Conservation (phyloP, 805 yeast genomes). For the Metschnikowia vanudenii region DNA sequence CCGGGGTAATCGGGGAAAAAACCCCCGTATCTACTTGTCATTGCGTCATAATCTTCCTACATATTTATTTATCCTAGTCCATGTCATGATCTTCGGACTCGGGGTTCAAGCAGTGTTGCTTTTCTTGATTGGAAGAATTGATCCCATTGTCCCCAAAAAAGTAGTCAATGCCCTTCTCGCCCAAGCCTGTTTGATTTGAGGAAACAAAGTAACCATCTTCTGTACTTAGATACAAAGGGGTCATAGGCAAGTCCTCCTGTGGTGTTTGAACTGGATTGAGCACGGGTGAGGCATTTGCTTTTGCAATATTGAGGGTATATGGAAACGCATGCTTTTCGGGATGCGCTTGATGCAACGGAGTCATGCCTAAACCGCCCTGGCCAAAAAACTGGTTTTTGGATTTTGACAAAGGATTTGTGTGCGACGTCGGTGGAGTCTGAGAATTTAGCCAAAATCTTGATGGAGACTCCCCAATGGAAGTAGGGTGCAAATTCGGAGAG, state of each 20-base stretch:
- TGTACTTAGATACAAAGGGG: constrained; percentile 31
- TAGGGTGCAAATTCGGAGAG: constrained; percentile 52
- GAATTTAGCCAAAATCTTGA: constrained; percentile 53
- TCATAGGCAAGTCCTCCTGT: constrained; percentile 43
- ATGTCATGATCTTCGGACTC: constrained; percentile 1
- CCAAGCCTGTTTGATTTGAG: constrained; percentile 5
- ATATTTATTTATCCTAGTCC: neutral
- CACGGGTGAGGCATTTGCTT: constrained; percentile 31
- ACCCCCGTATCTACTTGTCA: too few species aligned
- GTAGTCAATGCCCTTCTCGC: constrained; percentile 6
- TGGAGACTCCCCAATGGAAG: constrained; percentile 54
- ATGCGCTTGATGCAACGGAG: neutral
- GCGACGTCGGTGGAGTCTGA: constrained; percentile 49
- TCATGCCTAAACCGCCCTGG: constrained; percentile 2
- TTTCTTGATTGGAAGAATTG: neutral
- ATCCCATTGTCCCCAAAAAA: constrained; percentile 4
- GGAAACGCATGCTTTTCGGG: constrained; percentile 3
- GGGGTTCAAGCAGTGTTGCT: neutral
- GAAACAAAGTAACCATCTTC: constrained; percentile 16
- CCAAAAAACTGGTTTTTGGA: constrained; percentile 17
- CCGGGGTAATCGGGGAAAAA: too few species aligned
- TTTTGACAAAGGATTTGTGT: constrained; percentile 23
- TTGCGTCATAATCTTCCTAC: neutral
- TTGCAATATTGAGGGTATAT: neutral
- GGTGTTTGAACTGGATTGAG: constrained; percentile 45